Evolutionary conservation across 108 stramenopile species (phyloP).

Genomic region (Pseudonitzschia delicatissima): DNA sequence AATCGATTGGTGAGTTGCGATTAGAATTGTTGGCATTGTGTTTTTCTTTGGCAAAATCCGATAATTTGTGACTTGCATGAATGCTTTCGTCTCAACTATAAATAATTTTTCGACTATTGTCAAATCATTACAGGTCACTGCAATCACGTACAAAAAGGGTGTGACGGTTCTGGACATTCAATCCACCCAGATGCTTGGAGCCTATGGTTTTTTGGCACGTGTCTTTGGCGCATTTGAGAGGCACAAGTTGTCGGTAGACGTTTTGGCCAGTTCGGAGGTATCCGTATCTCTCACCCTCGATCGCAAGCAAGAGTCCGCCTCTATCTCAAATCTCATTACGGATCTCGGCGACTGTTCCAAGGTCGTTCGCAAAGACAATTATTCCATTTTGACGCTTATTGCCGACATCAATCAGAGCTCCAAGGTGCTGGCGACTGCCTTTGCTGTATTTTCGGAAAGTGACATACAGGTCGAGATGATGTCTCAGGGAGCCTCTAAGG

Average conservation of each 20-base stretch:
- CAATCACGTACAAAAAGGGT: conserved; percentile 92
- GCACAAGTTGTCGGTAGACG: conserved; percentile 97
- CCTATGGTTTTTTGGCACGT: conserved; percentile 89
- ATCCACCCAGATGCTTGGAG: conserved; percentile 95
- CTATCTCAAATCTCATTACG: conserved; percentile 41
- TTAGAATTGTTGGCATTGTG: background rate
- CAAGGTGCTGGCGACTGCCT: conserved; percentile 92
- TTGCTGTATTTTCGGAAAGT: conserved; percentile 72
- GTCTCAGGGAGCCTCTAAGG: conserved; percentile 93
- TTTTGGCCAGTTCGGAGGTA: conserved; percentile 96
- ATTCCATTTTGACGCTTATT: conserved; percentile 90
- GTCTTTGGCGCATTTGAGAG: conserved; percentile 95
- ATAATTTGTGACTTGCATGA: background rate
- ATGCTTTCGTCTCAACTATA: no score
- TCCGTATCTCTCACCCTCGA: conserved; percentile 96
- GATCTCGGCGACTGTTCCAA: conserved; percentile 67
- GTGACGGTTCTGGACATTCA: conserved; percentile 90
- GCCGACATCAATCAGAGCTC: conserved; percentile 85
- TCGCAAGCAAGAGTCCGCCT: conserved; percentile 69
- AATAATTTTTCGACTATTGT: background rate
- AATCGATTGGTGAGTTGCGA: conserved; percentile 44
- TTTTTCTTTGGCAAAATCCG: background rate
- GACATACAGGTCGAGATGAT: conserved; percentile 92
- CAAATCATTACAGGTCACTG: conserved; percentile 80
- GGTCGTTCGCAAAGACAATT: conserved; percentile 58